These are phyloP conservation scores for Anisogramma anomala DNA, from an alignment of 2,329 filamentous ascomycete species.

Conservation along the genomic window DNA sequence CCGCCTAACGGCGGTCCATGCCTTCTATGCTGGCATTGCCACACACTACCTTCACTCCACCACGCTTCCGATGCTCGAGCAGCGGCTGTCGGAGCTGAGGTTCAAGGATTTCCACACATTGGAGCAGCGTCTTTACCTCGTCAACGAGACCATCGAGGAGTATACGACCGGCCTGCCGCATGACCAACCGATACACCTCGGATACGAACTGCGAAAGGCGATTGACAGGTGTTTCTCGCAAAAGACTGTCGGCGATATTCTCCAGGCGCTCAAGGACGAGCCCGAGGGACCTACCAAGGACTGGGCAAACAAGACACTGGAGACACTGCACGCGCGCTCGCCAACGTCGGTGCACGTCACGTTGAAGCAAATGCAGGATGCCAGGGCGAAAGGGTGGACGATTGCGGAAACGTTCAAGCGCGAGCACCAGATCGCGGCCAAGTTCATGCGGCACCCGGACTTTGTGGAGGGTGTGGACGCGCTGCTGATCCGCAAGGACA, in stretches of 20 bases:
- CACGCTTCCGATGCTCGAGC: slow-evolving; percentile 67
- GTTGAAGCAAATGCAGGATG: slow-evolving; percentile 69
- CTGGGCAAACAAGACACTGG: slow-evolving; percentile 71
- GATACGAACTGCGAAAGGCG: slow-evolving; percentile 59
- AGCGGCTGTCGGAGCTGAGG: slow-evolving; percentile 74
- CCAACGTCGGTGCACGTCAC: slow-evolving; percentile 81
- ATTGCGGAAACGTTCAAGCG: slow-evolving; percentile 76
- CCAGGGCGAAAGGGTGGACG: slow-evolving; percentile 50
- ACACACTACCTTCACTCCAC: slow-evolving; percentile 96
- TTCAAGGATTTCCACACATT: slow-evolving; percentile 68
- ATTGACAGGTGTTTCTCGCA: slow-evolving; percentile 76
- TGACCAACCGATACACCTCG: slow-evolving; percentile 54
- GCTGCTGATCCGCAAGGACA: slow-evolving; percentile 57
- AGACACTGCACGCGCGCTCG: slow-evolving; percentile 65
- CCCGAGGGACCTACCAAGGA: slow-evolving; percentile 40
- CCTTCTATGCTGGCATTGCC: slow-evolving; percentile 81
- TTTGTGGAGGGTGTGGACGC: slow-evolving; percentile 87
- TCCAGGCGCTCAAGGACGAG: slow-evolving; percentile 52
- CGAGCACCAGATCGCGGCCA: slow-evolving; percentile 72
- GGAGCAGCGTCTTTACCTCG: slow-evolving; percentile 52
- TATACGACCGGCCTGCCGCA: slow-evolving; percentile 77
- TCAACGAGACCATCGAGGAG: slow-evolving; percentile 85
- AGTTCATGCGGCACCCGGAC: slow-evolving; percentile 86
- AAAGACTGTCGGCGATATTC: slow-evolving; percentile 56
- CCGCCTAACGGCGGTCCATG: slow-evolving; percentile 68